These are phyloP conservation scores for Lecanicillium sp. DNA, from an alignment of 2,329 filamentous ascomycete species.

Conservation along the genomic window DNA sequence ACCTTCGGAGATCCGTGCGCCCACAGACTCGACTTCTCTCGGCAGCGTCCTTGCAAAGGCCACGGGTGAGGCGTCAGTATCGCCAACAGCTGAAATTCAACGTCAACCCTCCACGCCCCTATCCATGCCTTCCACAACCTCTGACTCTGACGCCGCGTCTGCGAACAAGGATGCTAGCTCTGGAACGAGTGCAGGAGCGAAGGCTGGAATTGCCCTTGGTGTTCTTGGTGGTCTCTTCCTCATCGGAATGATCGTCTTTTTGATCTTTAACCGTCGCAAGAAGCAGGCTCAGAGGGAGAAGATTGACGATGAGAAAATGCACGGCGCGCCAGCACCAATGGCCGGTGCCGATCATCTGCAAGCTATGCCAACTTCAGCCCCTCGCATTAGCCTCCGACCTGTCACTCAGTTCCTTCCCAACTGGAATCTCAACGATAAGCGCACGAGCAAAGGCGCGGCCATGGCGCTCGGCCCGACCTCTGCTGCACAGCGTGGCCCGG, in stretches of 20 bases:
- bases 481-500: conserved; percentile 22
- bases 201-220: conserved; percentile 81
- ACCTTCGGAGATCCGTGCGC: conserved; percentile 15
- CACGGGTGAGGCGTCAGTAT: conserved; percentile 14
- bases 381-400: conserved; percentile 78
- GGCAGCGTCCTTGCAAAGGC: conserved; percentile 23
- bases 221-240: conserved; percentile 62
- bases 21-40: conserved; percentile 17
- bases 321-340: conserved; percentile 17
- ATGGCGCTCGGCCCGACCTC: conserved; percentile 24
- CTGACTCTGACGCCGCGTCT: conserved; percentile 3
- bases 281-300: conserved; percentile 51
- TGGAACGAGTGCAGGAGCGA: conserved; percentile 35
- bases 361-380: conserved; percentile 40
- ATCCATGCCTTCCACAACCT: conserved; percentile 2
- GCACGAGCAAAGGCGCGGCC: conserved; percentile 39
- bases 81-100: conserved; percentile 1
- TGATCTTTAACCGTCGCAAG: conserved; percentile 63
- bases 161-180: conserved; percentile 3
- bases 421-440: conserved; percentile 44
- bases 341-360: conserved; percentile 24
- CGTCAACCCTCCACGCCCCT: conserved; percentile 8
- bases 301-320: conserved; percentile 51
- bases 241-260: conserved; percentile 60
- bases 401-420: conserved; percentile 76